Conservation (phyloP, 2,329 filamentous ascomycete genomes). For the Pseudonectria foliicola region DNA sequence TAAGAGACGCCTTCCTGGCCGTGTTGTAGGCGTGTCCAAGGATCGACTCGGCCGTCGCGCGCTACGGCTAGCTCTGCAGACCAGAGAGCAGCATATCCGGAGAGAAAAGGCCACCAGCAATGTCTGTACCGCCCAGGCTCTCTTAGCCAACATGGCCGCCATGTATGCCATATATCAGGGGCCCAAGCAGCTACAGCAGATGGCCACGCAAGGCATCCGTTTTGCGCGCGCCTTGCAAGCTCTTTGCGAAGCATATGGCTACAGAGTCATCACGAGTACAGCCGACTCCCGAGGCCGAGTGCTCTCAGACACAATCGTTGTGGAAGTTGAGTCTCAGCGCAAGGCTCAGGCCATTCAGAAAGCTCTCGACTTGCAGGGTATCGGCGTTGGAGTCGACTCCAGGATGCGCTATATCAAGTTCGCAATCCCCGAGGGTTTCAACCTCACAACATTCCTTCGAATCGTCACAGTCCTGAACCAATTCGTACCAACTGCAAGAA, state of each 20-base stretch:
- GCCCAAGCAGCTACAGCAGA: conserved; percentile 71
- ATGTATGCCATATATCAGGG: conserved; percentile 95
- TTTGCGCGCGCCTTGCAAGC: conserved; percentile 64
- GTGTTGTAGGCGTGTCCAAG: conserved; percentile 85
- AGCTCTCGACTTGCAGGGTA: conserved; percentile 46
- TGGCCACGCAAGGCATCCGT: conserved; percentile 70
- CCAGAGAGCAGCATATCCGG: conserved; percentile 90
- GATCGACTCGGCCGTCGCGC: conserved; percentile 78
- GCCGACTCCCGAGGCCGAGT: conserved; percentile 49
- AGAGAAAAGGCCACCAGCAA: conserved; percentile 97
- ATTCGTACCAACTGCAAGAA: conserved; percentile 4
- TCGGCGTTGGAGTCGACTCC: conserved; percentile 68
- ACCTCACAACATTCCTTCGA: conserved; percentile 12
- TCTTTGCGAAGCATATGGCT: conserved; percentile 55
- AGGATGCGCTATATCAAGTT: conserved; percentile 16
- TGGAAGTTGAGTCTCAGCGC: conserved; percentile 37
- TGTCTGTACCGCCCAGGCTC: conserved; percentile 89
- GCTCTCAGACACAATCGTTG: conserved; percentile 74
- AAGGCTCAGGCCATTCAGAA: conserved; percentile 15
- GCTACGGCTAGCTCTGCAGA: conserved; percentile 80
- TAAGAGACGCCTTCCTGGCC: conserved; percentile 90
- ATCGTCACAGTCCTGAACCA: conserved; percentile 20
- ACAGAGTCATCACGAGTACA: conserved; percentile 52
- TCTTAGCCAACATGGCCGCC: conserved; percentile 92
- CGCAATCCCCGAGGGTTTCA: conserved; percentile 21